Evolutionary conservation across 2,329 filamentous ascomycete species (phyloP), one percentile per base, ranked within the genome.

Genomic region (Coniochaeta prunicola): DNA sequence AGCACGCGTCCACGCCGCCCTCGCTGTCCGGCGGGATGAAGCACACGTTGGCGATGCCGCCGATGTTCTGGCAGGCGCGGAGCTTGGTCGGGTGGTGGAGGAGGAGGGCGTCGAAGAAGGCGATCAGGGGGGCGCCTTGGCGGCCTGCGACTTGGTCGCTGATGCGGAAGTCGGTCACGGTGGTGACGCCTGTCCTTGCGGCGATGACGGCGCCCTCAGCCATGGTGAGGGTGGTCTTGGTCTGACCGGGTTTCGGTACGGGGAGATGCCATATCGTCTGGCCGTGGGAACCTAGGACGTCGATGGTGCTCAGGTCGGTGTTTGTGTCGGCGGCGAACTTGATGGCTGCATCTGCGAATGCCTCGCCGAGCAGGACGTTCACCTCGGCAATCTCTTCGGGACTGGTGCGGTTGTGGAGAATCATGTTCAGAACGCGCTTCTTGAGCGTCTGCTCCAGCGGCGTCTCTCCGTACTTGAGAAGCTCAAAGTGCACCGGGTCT

Each of bases 251-350:
- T 53, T 77, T 73, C 0, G 80, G 78, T 78, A 82, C 81, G 54
- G 74, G 76, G 13, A 79, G 70, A 4, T 82, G 71, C 78, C 79
- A 84, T 62, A 81, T 81, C 12, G 81, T 84, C 68, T 84, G 81
- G 10, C 81, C 81, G 62, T 85, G 80, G 2, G 79, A 82, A 19
- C 80, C 80, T 31, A 85, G 73, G 21, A 74, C 74, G 62, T 85
- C 81, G 60, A 85, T 77, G 7, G 73, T 71, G 9, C 70, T 64
- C 13, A 77, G 66, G 6, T 83, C 5, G 34, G 17, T 15, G 10
- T n/a, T 13, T 6, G 9, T 38, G 4, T 38, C 34, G 34, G 6
- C 17, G 34, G 34, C 34, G 34, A 38, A 38, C 4, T n/a, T 7
- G 6, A 7, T 13, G 4, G 12, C 34, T 4, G 34, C 34, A 15